Base-by-base conservation (phyloP, 1,284 basidiomycete species). In the Kwoniella shivajii region DNA sequence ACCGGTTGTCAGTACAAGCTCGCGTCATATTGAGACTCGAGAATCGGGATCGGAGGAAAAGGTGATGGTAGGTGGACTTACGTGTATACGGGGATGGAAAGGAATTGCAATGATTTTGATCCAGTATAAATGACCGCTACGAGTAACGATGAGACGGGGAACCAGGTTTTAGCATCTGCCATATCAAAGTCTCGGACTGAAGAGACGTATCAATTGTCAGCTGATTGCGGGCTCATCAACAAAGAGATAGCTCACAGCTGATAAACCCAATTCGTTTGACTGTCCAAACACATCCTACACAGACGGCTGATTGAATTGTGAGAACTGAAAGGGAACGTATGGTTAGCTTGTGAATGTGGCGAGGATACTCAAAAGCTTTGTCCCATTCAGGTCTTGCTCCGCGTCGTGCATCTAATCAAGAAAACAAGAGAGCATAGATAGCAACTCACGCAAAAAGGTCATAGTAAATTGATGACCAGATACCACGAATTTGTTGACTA, bases 111-210 rank as follows among this genome's bases (percentile, higher is more conserved):
- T 71, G 92, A 93, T 80, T 99, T 99, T 43, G 91, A 95, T 7
- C 96, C 96, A 0, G 96, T 98, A 78, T 97, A 99, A 75, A 99
- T 99, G 49, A 99, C 95, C 54, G 84, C 84, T 54, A 97, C 95
- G 39, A 99, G 87, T 64, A 95, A 81, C 65, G 88, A 87, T 64
- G 91, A 95, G 72, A 99, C 90, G 7, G 94, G 94, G 76, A 92
- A 90, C 96, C 96, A 99, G 50, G 83, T 82, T 75, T 88, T 92
- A 22, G 91, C 92, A 71, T 98, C 93, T 66, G 87, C 82, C 67
- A 80, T 77, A 78, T 93, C 88, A 72, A 94, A 92, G 62, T 86
- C 83, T 56, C 94, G 85, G 80, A 98, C 75, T 77, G 36, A 22
- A 18, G 2, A 31, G 14, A 6, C 31, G 4, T 47, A 37, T n/a